Evolutionary conservation across 371 early-diverging fungal species (phyloP), one percentile per base, ranked within the genome.

Genomic region (Thermomucor indicae-seudaticae): DNA sequence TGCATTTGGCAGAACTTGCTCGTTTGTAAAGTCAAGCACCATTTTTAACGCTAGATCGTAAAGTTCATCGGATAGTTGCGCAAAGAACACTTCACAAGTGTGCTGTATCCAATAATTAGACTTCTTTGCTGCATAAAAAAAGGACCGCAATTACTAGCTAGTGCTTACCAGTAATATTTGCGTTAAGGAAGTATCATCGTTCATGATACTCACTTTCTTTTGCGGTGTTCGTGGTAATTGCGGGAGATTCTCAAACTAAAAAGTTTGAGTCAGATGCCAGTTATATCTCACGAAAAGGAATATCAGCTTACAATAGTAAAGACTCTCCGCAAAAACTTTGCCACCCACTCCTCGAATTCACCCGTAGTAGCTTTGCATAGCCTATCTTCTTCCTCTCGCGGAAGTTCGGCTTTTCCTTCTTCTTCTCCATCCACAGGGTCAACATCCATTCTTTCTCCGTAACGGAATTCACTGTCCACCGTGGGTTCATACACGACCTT

Each of bases 341-440:
- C 77, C n/a, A 91, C 60, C 92, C 92, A 95, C 27, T 86, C 84
- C 48, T 92, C 93, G 64, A 93, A 92, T 45, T 80, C 84, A 0
- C 79, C 85, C 0, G 95, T 93, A 28, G 79, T 70, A 2, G 78
- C 63, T 60, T 86, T 71, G 49, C 82, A 60, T 29, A 75, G 56
- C n/a, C 80, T 72, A 62, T 84, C 84, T 59, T 86, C 88, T 58
- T 79, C 70, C 23, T 66, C 70, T 19, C 56, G 44, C 11, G 74
- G 61, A 3, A 73, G 43, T 19, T 58, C 47, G 5, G 39, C 51
- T 28, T 70, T 67, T 25, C 60, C 58, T 19, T 58, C 47, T 5
- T 38, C 51, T 28, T 70, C 67, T 25, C 60, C 58, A 30, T 83
- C 76, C 20, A 67, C 69, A 0, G 55, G 74, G 28, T 79, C 79